phyloP scores from a whole-genome alignment of 345 rosid genomes.

The Lepidium didymum region DNA sequence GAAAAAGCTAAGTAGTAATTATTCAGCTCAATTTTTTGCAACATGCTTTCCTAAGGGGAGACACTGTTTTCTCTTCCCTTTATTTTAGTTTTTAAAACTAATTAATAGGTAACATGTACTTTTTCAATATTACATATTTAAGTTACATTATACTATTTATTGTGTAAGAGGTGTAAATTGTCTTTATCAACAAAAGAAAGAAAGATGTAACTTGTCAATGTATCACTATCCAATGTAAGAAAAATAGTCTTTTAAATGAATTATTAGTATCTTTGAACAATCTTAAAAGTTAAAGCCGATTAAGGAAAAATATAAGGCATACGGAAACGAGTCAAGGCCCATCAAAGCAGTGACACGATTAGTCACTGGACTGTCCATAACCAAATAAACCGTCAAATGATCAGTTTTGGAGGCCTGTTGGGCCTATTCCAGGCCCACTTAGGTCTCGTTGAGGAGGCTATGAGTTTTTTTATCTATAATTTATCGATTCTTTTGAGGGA shows the following conservation, averaged over 20 bases:
- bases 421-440: background rate
- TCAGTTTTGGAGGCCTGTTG: background rate
- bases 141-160: background rate
- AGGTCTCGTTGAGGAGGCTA: too few relatives aligned
- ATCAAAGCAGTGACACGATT: background rate
- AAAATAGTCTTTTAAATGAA: background rate
- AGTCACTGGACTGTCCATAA: background rate
- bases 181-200: too few relatives aligned
- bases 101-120: background rate
- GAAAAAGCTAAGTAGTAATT: conserved; percentile 17
- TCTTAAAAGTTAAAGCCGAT: background rate
- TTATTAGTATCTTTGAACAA: background rate
- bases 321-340: background rate
- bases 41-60: conserved; percentile 32
- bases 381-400: background rate
- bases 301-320: background rate
- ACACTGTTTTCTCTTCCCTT: conserved; percentile 26
- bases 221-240: background rate
- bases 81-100: background rate
- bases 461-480: too few relatives aligned
- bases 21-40: conserved; percentile 24
- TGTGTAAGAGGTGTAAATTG: too few relatives aligned
- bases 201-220: background rate
- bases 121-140: background rate
- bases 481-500: too few relatives aligned